Evolutionary conservation across 2,329 filamentous ascomycete genomes (phyloP).

Genomic region (Fusarium nisikadoi): DNA sequence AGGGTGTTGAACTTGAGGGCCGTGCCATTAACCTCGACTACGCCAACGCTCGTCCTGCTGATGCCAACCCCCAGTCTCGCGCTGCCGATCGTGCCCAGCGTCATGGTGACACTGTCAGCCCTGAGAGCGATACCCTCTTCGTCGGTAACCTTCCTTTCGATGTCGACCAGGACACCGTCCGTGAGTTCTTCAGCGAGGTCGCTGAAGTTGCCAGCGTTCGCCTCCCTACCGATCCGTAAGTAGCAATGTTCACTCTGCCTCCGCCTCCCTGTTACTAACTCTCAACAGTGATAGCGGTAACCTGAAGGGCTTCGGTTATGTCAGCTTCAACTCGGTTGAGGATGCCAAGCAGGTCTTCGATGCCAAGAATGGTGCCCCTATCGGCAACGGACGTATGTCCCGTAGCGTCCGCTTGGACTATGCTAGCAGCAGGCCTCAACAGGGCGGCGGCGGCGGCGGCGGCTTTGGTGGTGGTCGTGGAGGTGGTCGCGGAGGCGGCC

Average conservation of each 20-base stretch:
- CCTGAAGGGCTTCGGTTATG: slow-evolving; percentile 93
- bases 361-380: slow-evolving; percentile 72
- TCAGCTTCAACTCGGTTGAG: slow-evolving; percentile 83
- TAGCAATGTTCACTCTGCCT: slow-evolving; percentile 27
- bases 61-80: slow-evolving; percentile 63
- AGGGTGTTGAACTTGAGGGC: slow-evolving; percentile 77
- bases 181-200: slow-evolving; percentile 77
- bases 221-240: slow-evolving; percentile 84
- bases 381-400: slow-evolving; percentile 72
- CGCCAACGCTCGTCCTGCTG: slow-evolving; percentile 72
- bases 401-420: slow-evolving; percentile 87
- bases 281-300: slow-evolving; percentile 75
- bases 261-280: slow-evolving; percentile 23
- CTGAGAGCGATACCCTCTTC: slow-evolving; percentile 87
- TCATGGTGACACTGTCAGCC: slow-evolving; percentile 83
- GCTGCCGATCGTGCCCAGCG: slow-evolving; percentile 72
- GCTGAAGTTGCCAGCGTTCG: slow-evolving; percentile 81
- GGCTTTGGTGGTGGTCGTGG: slow-evolving; percentile 56
- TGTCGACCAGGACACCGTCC: slow-evolving; percentile 79
- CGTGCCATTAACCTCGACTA: slow-evolving; percentile 83
- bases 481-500: slow-evolving; percentile 59
- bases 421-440: slow-evolving; percentile 72
- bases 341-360: slow-evolving; percentile 82
- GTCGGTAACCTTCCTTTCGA: slow-evolving; percentile 92
- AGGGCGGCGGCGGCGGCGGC: slow-evolving; percentile 65